Evolutionary conservation across 2,329 filamentous ascomycete species (phyloP), one percentile per base, ranked within the genome.

Genomic region (Hymenoscyphus scutula): DNA sequence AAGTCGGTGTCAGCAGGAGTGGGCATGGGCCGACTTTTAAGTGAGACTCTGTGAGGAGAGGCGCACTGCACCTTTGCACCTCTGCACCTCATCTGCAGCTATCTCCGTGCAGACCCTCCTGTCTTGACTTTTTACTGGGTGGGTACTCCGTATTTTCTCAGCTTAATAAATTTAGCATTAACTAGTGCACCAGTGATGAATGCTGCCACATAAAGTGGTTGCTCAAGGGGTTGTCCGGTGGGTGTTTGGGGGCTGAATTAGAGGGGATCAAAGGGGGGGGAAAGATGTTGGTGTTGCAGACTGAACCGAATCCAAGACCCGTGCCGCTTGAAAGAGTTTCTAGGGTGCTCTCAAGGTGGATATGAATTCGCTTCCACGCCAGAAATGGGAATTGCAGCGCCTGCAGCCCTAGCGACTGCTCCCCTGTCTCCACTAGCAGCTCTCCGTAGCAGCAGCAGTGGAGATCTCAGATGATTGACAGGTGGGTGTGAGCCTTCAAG

Each of bases 1-100:
- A 58, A 64, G 59, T 60, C 61, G 61, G 62, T 64, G 68, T 70
- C 68, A 71, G 70, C 70, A 69, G 67, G 67, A 70, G 69, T 62
- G 67, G 68, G 66, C 59, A 67, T 67, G 66, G 67, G 67, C 64
- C 65, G 64, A 64, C 66, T n/a, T 70, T 69, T 63, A 71, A 59
- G 54, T 60, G 51, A 53, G 58, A 61, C 59, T 41, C 53, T 60
- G 58, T 51, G 56, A 51, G 23, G 57, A 53, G 59, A 34, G 41
- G 56, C 41, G 41, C 19, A 48, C 23, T 48, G n/a, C n/a, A n/a
- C 23, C 41, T 23, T 8, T 23, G n/a, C 41, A 48, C 10, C 19
- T 48, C 41, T 23, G n/a, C n/a, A 19, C 23, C n/a, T n/a, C n/a
- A n/a, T n/a, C 23, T 13, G 25, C 48, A 27, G 54, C 19, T 38